phyloP scores from a whole-genome alignment of 2,329 filamentous ascomycete species.

The Sporothrix phasma region DNA sequence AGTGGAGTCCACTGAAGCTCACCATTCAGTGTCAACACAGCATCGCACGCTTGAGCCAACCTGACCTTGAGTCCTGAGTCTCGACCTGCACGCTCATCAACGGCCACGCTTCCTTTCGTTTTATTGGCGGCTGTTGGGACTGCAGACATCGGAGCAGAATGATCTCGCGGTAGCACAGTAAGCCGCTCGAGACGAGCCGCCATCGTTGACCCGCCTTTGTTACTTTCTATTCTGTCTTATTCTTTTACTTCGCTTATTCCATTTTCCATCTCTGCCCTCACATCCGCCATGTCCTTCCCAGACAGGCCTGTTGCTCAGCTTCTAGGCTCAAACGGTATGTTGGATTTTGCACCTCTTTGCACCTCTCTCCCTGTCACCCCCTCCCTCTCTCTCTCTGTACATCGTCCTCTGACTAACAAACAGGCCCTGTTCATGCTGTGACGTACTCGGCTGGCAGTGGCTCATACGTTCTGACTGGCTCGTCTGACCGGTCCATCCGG shows the following conservation, averaged over 20 bases:
- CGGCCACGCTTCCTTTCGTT: not conserved
- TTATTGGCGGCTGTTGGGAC: not conserved
- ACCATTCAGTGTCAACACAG: not conserved
- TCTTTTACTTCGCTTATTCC: no score
- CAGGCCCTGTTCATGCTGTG: conserved; percentile 59
- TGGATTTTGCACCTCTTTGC: no score
- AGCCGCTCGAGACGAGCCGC: not conserved
- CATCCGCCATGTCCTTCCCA: conserved; percentile 34
- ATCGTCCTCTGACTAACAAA: conserved; percentile 24
- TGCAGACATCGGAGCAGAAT: not conserved
- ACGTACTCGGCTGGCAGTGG: conserved; percentile 63
- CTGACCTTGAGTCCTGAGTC: no score
- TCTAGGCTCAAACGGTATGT: conserved; percentile 48
- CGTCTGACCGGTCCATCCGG: conserved; percentile 72
- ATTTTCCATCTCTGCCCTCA: not conserved
- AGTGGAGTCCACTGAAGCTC: not conserved
- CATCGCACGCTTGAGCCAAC: not conserved
- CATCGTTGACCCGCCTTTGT: not conserved
- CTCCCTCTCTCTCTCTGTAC: no score
- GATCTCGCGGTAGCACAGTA: not conserved
- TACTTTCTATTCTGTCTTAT: not conserved
- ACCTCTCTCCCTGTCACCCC: no score
- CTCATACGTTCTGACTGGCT: conserved; percentile 75
- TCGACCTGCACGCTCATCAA: not conserved
- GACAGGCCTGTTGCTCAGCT: conserved; percentile 44